Evolutionary conservation across 2,329 filamentous ascomycete genomes (phyloP), one percentile per base, ranked within the genome.

Genomic region (Helotiales sp.): DNA sequence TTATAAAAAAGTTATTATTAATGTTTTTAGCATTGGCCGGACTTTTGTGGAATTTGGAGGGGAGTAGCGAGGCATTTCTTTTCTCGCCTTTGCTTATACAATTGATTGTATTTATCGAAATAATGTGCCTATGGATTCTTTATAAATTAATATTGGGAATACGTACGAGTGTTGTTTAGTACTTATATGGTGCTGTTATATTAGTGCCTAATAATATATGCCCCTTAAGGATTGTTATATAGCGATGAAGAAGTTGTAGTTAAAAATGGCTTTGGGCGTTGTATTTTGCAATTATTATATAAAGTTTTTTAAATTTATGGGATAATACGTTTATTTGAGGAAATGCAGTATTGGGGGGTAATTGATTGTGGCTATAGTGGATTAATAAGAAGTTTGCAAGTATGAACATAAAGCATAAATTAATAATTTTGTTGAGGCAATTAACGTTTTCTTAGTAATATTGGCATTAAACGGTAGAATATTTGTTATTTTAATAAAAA

Each of bases 121-220:
- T 65, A 30, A 58, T 59, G 30, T 63, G 40, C 59, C 1, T 0
- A 68, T 60, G 37, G 50, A 65, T 54, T 62, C 54, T 68, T 15
- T 65, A 1, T 68, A 59, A 62, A 65, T 68, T 32, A 30, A 68
- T 65, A 34, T 65, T 50, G 47, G 63, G 50, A 68, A 68, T 68
- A 20, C n/a, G 63, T 20, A 34, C 65, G 63, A 20, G 49, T 52
- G 45, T 67, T 28, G 65, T 64, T 55, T 32, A 67, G 61, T 61
- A 68, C 50, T 57, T 49, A 11, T 13, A 37, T 40, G 43, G 66
- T 63, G 62, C 66, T 32, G 45, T 68, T 67, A 64, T 67, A 34
- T 62, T 61, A n/a, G 55, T 65, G 47, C 65, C 62, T 49, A 67
- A 67, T 17, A 67, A 45, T 63, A 63, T 54, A 37, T 67, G 30